These are phyloP conservation scores for Conringia planisiliqua DNA, from an alignment of 345 rosid species.

Conservation along the genomic window DNA sequence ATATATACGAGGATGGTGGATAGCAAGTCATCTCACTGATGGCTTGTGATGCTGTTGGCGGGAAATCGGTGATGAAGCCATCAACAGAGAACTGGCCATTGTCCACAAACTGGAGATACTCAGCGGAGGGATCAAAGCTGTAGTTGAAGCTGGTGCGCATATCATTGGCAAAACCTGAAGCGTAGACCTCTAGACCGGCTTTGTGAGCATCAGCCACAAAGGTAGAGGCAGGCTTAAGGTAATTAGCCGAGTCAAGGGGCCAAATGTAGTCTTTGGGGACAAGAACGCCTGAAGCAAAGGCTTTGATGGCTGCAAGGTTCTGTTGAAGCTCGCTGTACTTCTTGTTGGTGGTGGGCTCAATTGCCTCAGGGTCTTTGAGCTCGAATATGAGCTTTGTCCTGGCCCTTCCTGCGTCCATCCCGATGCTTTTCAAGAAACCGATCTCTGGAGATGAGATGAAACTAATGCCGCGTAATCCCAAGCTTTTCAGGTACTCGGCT, in stretches of 20 bases:
- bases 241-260: conserved; percentile 48
- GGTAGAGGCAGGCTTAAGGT: conserved; percentile 52
- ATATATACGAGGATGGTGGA: background rate
- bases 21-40: conserved; percentile 44
- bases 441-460: conserved; percentile 78
- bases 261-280: conserved; percentile 80
- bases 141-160: conserved; percentile 48
- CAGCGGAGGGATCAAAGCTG: conserved; percentile 63
- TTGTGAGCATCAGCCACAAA: conserved; percentile 83
- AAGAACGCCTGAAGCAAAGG: conserved; percentile 66
- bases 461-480: conserved; percentile 10
- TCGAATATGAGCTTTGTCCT: conserved; percentile 53
- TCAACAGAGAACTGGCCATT: conserved; percentile 63
- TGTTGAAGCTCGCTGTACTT: conserved; percentile 44
- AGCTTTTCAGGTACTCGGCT: conserved; percentile 33
- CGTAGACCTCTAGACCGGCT: conserved; percentile 63
- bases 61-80: conserved; percentile 81
- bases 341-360: conserved; percentile 70
- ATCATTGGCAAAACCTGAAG: conserved; percentile 81
- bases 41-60: conserved; percentile 70
- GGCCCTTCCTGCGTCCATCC: conserved; percentile 38
- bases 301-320: conserved; percentile 54
- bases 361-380: conserved; percentile 41
- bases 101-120: conserved; percentile 63
- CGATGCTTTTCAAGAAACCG: conserved; percentile 63